Evolutionary conservation across 2,329 filamentous ascomycete species (phyloP).

Genomic region (Diaporthe helianthi): DNA sequence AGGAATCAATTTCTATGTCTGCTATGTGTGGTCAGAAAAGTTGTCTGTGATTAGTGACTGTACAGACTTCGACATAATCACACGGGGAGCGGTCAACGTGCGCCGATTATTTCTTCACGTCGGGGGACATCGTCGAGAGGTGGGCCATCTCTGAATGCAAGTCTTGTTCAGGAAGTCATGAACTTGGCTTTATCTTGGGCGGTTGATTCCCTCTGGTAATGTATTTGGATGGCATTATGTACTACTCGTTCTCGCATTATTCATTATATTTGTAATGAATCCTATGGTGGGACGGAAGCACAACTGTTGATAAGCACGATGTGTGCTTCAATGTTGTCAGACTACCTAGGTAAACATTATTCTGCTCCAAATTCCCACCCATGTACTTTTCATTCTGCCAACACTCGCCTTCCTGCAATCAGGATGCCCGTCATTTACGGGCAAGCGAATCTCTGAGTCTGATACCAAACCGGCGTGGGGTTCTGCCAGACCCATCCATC

Average conservation of each 20-base stretch:
- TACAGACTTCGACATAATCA: constrained; percentile 3
- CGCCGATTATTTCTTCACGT: neutral
- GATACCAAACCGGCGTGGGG: neutral
- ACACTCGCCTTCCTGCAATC: neutral
- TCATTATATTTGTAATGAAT: neutral
- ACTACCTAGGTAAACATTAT: neutral
- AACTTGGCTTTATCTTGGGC: neutral
- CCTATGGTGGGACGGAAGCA: neutral
- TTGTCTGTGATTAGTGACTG: neutral
- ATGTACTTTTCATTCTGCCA: too few species aligned
- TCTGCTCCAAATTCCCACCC: too few species aligned
- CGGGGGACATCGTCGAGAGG: neutral
- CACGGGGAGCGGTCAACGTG: neutral
- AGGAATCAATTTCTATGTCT: neutral
- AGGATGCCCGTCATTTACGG: neutral
- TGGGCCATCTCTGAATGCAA: too few species aligned
- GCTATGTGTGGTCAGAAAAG: constrained; percentile 7
- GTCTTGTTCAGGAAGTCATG: neutral
- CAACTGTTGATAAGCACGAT: neutral
- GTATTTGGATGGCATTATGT: neutral
- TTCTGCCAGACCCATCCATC: constrained; percentile 18
- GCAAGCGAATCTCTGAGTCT: neutral
- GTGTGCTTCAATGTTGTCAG: too few species aligned
- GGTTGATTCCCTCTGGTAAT: accelerated
- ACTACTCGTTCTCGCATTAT: neutral